A percentile compares a stretch with the other conserved stretches of the same genome.
These are phyloP conservation scores for Rhodamnia rubescens DNA, from an alignment of 345 rosid species.

Conservation along the genomic window DNA sequence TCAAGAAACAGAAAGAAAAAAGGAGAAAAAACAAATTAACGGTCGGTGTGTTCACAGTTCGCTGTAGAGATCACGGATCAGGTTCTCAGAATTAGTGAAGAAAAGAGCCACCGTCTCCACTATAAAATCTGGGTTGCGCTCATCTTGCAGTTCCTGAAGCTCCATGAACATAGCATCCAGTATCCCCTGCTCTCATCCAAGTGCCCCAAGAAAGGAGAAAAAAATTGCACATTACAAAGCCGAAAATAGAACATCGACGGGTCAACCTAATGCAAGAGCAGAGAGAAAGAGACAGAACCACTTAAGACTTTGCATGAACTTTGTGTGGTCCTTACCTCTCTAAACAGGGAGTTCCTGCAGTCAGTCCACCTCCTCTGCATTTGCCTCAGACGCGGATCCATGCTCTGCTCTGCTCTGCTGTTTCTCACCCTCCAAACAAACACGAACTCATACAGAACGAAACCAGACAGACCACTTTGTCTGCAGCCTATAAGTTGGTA, in stretches of 20 bases:
- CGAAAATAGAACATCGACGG: background rate
- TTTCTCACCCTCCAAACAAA: background rate
- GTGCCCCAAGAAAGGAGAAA: background rate
- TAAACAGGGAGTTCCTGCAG: constrained; percentile 60
- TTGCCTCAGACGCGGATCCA: constrained; percentile 51
- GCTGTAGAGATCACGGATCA: constrained; percentile 64
- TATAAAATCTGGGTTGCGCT: constrained; percentile 88
- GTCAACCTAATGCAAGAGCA: background rate
- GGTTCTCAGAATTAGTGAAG: constrained; percentile 83
- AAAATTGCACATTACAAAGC: background rate
- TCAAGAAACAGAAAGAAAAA: background rate
- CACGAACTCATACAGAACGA: background rate
- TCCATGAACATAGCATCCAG: constrained; percentile 71
- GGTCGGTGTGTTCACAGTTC: constrained; percentile 29
- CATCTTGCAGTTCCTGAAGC: constrained; percentile 90
- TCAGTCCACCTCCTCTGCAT: constrained; percentile 67
- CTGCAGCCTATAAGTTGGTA: background rate
- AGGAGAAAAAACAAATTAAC: background rate
- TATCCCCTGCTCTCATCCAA: constrained; percentile 36
- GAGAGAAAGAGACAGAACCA: background rate
- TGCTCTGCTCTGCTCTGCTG: constrained; percentile 6
- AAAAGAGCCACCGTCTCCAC: constrained; percentile 73
- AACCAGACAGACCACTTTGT: background rate
- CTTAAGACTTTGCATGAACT: background rate
- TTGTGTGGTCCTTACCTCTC: constrained; percentile 32